Evolutionary conservation across 1,284 basidiomycete species (phyloP), one percentile per base, ranked within the genome.

Genomic region (Athelia sp.): DNA sequence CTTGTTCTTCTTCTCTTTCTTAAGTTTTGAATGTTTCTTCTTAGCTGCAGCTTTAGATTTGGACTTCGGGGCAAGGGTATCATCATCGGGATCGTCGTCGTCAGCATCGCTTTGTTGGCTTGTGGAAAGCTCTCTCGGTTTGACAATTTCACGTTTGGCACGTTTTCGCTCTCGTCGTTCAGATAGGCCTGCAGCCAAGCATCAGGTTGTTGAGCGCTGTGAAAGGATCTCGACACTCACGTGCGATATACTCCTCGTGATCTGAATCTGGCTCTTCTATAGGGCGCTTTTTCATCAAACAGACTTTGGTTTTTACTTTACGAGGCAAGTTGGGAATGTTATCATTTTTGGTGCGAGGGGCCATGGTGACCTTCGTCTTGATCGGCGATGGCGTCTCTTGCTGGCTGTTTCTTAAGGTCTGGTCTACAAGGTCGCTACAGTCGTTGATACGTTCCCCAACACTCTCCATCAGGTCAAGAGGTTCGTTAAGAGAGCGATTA

Each of bases 151-250:
- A 21, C 71, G 73, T 52, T 75, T 81, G n/a, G 63, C 62, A 49
- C 73, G 71, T 58, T 78, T 82, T 35, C 75, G 71, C 48, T 79
- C 74, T 18, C 78, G 73, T 19, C 82, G 76, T 56, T 81, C 76
- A 17, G 69, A 64, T 6, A 82, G 61, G 54, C 81, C 83, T 84
- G 45, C 22, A 34, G 40, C 48, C 10, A 11, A 43, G 32, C 3
- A 6, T 29, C 4, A 13, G 6, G 26, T 29, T 4, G 13, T 29
- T 13, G 13, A 6, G 13, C 26, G 13, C 26, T 29, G 26, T 29
- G 13, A 4, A 4, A 29, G 4, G 26, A 29, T 29, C 4, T 29
- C 26, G 13, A 29, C 4, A 60, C 59, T 42, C 49, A 74, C 72
- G 68, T 44, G 64, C 66, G 17, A 50, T 59, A n/a, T 54, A 61